Evolutionary conservation across 2,329 filamentous ascomycete genomes (phyloP), one percentile per base, ranked within the genome.

Genomic region (Lachnum nothofagi): DNA sequence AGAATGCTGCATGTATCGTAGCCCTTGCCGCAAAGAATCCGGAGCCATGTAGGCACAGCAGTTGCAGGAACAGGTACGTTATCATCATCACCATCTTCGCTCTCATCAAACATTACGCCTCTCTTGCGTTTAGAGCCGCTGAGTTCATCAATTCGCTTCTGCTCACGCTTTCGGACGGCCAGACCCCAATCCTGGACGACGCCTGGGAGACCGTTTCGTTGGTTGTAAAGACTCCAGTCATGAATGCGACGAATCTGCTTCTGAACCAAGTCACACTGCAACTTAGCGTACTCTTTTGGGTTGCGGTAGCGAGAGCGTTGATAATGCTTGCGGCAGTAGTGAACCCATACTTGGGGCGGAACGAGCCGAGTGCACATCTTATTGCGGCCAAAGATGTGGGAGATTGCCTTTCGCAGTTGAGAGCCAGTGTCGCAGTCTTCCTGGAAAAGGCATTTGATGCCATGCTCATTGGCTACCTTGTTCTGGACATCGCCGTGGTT

Each of bases 351-450:
- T 19, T 78, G 68, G 5, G 77, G 69, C 0, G 85, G 85, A 42
- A 93, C 87, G 38, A 75, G 73, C 27, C 83, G 77, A 0, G 88
- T 93, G 60, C 82, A 85, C 6, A 78, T 74, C 68, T 93, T 93
- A 72, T 93, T 93, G 31, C 88, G 80, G 19, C 88, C 88, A 58
- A 91, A 91, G 47, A 91, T 78, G 61, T 93, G 86, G 0, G 85
- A 89, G 51, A 91, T 85, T 4, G 85, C 82, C 68, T 91, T 91
- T 41, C 88, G 80, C 20, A 77, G 76, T 47, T 79, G 74, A 4
- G 79, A 81, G 3, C 74, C 74, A 0, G 79, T 83, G 39, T 78
- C 73, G 61, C 82, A 85, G 52, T 77, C 37, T 14, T 14, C 24
- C 70, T 1, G 71, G 65, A 14, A 77, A 73, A 54, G 77, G 81